These are phyloP conservation scores for Peribolospora baueri DNA, from an alignment of 768 basidiomycete genomes.

Conservation along the genomic window DNA sequence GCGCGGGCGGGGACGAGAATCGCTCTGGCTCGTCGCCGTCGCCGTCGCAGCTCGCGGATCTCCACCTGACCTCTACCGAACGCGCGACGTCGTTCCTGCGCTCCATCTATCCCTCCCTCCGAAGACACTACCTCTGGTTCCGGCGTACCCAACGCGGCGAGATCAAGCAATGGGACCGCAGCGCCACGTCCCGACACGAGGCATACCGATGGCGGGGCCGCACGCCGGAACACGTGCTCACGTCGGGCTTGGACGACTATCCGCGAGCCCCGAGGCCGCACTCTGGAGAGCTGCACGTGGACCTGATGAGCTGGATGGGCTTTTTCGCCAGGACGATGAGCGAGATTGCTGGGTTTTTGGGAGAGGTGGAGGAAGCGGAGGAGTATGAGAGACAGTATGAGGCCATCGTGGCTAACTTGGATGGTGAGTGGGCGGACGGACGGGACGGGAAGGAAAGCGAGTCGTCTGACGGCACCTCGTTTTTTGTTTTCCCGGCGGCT, in stretches of 20 bases:
- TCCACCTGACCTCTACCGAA: constrained; percentile 32
- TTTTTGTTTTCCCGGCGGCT: neutral
- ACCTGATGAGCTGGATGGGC: constrained; percentile 86
- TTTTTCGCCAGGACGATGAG: constrained; percentile 88
- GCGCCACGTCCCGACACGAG: constrained; percentile 62
- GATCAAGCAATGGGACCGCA: constrained; percentile 67
- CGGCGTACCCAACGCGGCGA: constrained; percentile 78
- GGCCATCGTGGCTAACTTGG: constrained; percentile 62
- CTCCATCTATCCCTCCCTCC: constrained; percentile 58
- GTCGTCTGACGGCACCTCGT: too few relatives aligned
- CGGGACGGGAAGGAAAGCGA: neutral
- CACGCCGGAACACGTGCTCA: constrained; percentile 48
- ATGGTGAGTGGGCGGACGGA: constrained; percentile 27
- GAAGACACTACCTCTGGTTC: constrained; percentile 91
- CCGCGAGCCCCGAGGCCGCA: constrained; percentile 61
- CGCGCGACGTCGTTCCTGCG: constrained; percentile 43
- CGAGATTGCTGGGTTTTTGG: constrained; percentile 64
- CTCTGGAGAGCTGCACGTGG: constrained; percentile 73
- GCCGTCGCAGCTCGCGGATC: constrained; percentile 2
- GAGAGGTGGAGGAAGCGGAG: constrained; percentile 56
- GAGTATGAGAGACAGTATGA: constrained; percentile 53
- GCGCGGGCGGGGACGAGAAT: neutral
- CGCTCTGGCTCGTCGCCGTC: neutral
- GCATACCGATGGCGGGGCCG: constrained; percentile 88
- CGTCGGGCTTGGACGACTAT: constrained; percentile 91